Base-by-base conservation (phyloP, 805 yeast genomes). In the Limtongozyma cylindracea region DNA sequence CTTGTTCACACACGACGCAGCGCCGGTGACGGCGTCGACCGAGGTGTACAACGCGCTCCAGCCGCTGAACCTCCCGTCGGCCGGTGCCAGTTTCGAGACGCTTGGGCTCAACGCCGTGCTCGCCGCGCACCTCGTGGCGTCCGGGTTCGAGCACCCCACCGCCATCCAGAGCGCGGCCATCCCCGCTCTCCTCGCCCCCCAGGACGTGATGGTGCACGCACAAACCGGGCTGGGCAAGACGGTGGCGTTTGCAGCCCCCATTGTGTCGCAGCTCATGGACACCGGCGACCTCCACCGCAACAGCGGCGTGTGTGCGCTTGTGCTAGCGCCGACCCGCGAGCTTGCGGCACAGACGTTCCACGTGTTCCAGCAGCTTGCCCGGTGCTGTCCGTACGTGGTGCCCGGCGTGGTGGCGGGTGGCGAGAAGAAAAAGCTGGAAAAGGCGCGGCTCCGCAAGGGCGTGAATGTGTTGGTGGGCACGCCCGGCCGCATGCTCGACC, bases 181-280 rank as follows among this genome's bases (percentile, higher is more conserved):
- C 7, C 93, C 96, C 11, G 50, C 53, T 23, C 39, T 66, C 10
- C 27, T 35, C 11, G 27, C 37, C 14, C 47, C 56, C 11, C 44
- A 51, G 16, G 98, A 88, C 43, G 47, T 80, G 25, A 73, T 88
- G 31, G 73, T 88, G 21, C 91, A 80, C 38, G 94, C 99, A 0
- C 95, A 91, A 45, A 88, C 99, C 0, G 99, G 99, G 23, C 82
- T 96, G 0, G 99, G 99, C 43, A 88, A 88, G 43, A 88, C 99
- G 0, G 45, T 88, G 25, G 69, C 96, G 0, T 91, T 74, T 39
- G 49, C 71, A 3, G 47, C 91, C 18, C 99, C 98, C 2, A 68
- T 91, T 11, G 43, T 84, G 29, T 13, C 15, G 15, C 15, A 13
- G 6, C 61, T 78, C 62, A 44, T 53, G 14, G 62, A 63, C 33